phyloP scores from a whole-genome alignment of 2,329 filamentous ascomycete species.

The Claviceps digitariae region DNA sequence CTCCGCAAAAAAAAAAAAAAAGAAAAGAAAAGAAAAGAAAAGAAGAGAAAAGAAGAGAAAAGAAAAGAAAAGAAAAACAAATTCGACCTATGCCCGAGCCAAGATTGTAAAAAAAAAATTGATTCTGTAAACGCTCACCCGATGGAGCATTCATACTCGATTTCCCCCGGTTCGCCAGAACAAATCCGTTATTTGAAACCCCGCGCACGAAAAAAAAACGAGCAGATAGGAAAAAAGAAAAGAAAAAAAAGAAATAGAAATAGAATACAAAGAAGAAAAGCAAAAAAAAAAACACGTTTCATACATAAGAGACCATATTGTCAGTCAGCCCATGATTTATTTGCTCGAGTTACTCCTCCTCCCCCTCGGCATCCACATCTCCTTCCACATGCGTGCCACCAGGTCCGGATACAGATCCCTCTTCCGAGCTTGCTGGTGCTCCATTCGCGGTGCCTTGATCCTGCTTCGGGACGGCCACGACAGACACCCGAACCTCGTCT shows the following conservation, averaged over 20 bases:
- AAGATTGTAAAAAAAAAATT: too few species aligned
- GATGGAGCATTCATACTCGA: too few species aligned
- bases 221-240: too few species aligned
- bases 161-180: too few species aligned
- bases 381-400: neutral
- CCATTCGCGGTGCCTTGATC: constrained; percentile 10
- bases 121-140: too few species aligned
- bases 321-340: neutral
- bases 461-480: constrained; percentile 11
- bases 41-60: neutral
- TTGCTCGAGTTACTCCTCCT: neutral
- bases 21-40: neutral
- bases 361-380: neutral
- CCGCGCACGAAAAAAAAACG: too few species aligned
- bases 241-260: neutral
- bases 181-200: too few species aligned
- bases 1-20: neutral
- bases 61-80: neutral
- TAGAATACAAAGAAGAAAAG: neutral
- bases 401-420: neutral
- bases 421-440: constrained; percentile 3
- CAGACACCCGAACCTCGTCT: constrained; percentile 21
- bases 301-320: neutral
- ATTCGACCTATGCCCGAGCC: too few species aligned
- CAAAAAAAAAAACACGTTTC: neutral